Conservation (phyloP, 331 rosid genomes). For the Stylosanthes scabra region DNA sequence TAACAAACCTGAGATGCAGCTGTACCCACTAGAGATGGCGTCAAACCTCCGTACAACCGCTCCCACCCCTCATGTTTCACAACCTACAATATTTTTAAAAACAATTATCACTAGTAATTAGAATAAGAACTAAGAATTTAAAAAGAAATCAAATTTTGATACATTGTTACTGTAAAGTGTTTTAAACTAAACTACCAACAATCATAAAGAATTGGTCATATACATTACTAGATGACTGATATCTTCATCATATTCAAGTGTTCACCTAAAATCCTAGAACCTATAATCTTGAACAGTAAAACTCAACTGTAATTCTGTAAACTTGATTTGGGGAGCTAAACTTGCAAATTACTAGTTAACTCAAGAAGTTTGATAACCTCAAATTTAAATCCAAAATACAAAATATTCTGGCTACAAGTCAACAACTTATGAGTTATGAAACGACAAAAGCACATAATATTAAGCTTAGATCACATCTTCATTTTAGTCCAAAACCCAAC, state of each 20-base stretch:
- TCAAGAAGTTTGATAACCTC: too few species aligned
- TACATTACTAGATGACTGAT: too few species aligned
- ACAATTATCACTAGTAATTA: conserved; percentile 12
- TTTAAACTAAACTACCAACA: not conserved
- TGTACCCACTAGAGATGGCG: conserved; percentile 84
- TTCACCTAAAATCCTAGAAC: too few species aligned
- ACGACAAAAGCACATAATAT: not conserved
- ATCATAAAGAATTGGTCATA: not conserved
- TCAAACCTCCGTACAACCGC: conserved; percentile 87
- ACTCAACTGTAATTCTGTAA: too few species aligned
- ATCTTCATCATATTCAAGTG: too few species aligned
- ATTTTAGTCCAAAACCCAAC: not conserved
- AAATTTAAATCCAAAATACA: not conserved
- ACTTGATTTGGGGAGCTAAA: too few species aligned
- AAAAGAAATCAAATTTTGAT: not conserved
- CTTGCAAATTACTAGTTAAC: too few species aligned
- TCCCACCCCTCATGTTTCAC: conserved; percentile 93
- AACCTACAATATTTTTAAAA: conserved; percentile 59
- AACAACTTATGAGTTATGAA: not conserved
- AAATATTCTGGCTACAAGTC: not conserved
- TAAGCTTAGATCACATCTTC: not conserved
- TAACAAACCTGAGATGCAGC: conserved; percentile 74
- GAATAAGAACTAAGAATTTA: not conserved
- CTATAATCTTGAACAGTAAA: too few species aligned
- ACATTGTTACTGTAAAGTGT: not conserved